Evolutionary conservation across 169 alveolate genomes (phyloP).

Genomic region (Ichthyophthirius multifiliis): DNA sequence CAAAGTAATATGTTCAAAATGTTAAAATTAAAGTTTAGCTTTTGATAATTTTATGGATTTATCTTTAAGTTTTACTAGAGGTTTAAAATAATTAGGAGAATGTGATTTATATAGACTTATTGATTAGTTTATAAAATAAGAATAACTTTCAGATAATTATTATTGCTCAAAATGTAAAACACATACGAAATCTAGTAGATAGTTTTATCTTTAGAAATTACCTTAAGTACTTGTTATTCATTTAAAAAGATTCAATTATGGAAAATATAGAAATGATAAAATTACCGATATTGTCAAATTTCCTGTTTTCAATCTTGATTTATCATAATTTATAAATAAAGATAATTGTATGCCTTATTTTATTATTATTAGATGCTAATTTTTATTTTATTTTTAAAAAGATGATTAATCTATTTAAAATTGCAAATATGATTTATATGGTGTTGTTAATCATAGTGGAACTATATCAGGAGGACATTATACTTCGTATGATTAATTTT

Average conservation of each 20-base stretch:
- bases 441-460: constrained; percentile 75
- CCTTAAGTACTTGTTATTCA: constrained; percentile 81
- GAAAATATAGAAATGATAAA: constrained; percentile 58
- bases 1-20: constrained; percentile 43
- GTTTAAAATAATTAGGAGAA: constrained; percentile 10
- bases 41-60: constrained; percentile 69
- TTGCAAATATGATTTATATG: constrained; percentile 61
- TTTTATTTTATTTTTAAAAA: not conserved
- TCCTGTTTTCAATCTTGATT: constrained; percentile 64
- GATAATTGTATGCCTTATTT: not conserved
- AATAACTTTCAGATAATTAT: constrained; percentile 46
- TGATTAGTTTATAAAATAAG: constrained; percentile 42
- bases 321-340: constrained; percentile 50
- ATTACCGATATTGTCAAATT: constrained; percentile 55
- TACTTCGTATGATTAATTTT: constrained; percentile 44
- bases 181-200: constrained; percentile 43
- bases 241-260: constrained; percentile 74
- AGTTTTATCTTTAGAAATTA: constrained; percentile 68
- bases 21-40: constrained; percentile 46
- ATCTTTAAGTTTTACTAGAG: constrained; percentile 49
- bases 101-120: constrained; percentile 35
- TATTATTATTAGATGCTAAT: not conserved
- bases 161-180: constrained; percentile 69
- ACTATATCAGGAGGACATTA: constrained; percentile 74
- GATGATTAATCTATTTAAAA: constrained; percentile 36